Evolutionary conservation across 2,329 filamentous ascomycete species (phyloP), one percentile per base, ranked within the genome.

Genomic region (Pseudodiploospora longispora): DNA sequence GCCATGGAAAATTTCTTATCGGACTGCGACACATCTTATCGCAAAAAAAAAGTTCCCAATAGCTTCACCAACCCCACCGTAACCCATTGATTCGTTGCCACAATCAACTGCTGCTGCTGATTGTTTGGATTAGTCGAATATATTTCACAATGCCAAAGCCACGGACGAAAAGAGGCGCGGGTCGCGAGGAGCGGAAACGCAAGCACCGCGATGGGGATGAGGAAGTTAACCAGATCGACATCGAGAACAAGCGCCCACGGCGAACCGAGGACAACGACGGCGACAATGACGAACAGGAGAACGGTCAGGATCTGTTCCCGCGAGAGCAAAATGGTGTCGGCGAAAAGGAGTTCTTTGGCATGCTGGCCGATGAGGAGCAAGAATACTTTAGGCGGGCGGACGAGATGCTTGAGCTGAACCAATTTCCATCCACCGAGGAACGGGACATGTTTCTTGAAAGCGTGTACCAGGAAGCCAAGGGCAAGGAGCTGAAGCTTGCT

Each of bases 401-500:
- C 69, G 85, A 94, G 62, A 75, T 94, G 67, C 81, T 98, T 47
- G 90, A 95, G 63, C 67, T 87, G 53, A 93, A 97, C 67, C 81
- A 91, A 61, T 97, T 97, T 61, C 79, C 78, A 35, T 81, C 82
- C 34, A 63, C 79, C 42, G 87, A 95, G 53, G 85, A 89, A 53
- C 76, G 82, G 46, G 69, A 72, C 43, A 57, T 84, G 40, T 89
- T 88, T 57, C 65, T 97, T 38, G 80, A 83, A 49, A 94, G 84
- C 62, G 85, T 97, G 41, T 95, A 86, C 66, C 75, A 78, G 53
- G 91, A 97, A 66, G 89, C 90, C 1, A 74, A 82, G 48, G 89
- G 88, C 49, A 97, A 97, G 66, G 93, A 97, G 64, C 72, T 98
- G 59, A 98, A 97, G 72, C 79, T 98, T 50, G 90, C 90, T 27